Base-by-base conservation (phyloP, 1,284 basidiomycete species). In the Inonotus hispidus region DNA sequence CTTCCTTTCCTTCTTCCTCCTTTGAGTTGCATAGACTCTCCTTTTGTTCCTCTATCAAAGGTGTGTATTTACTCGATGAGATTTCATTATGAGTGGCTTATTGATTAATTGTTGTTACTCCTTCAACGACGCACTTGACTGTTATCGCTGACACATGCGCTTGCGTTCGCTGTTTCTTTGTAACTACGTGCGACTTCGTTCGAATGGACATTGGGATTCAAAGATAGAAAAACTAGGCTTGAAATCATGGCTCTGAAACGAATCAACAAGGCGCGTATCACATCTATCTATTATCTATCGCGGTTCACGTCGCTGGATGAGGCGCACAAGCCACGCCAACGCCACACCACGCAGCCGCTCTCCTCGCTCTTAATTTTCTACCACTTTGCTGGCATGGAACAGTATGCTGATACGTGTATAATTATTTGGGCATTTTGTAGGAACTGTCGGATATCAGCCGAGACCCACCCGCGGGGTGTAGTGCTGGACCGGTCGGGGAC, bases 381-480 rank as follows among this genome's bases (percentile, higher is more conserved):
- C 19, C 4, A 3, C 4, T 14, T 43, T 14, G 41, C 4, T 21
- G 41, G 32, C 8, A 13, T 25, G 19, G 13, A 23, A 49, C n/a
- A 2, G 13, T 25, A 29, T 52, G 32, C 50, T 52, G 50, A 37
- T 4, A 11, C 16, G 50, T 5, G 2, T 52, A 11, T 37, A 2
- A n/a, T 27, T 5, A 37, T 63, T 58, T 53, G 27, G 14, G 21
- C 21, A 25, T 11, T 65, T 54, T 68, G 62, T 73, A 98, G 95
- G 95, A 98, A 86, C 85, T 98, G 81, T 82, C 92, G 76, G 95
- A 98, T 81, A 93, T 98, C 74, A 93, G 93, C 63, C 92, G 93
- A 71, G 95, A 98, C 81, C 95, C 95, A 73, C 95, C 95, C 67
- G 93, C 92, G 62, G 97, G 95, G 64, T 98, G 95, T 87, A 95